Evolutionary conservation across 345 rosid genomes (phyloP).

Genomic region (Pseudoturritis turrita): DNA sequence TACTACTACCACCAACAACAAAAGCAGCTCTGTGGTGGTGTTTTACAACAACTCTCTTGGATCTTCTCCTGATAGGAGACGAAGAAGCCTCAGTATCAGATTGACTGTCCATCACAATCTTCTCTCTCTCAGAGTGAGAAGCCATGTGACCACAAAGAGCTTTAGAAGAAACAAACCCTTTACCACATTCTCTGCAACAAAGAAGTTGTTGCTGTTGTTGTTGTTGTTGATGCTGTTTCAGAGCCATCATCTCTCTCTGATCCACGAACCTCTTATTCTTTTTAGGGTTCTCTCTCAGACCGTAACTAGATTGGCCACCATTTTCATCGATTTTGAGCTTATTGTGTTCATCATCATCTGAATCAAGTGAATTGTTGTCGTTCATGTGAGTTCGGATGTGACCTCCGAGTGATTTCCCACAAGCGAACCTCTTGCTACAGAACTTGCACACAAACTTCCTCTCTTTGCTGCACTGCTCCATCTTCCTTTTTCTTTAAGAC

Average conservation of each 20-base stretch:
- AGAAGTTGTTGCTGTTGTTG: constrained; percentile 30
- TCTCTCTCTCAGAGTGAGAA: constrained; percentile 67
- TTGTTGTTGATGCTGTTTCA: constrained; percentile 13
- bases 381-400: constrained; percentile 82
- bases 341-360: constrained; percentile 37
- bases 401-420: constrained; percentile 89
- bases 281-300: constrained; percentile 66
- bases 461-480: constrained; percentile 57
- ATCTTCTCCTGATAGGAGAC: constrained; percentile 57
- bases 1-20: background rate
- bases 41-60: constrained; percentile 42
- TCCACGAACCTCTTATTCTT: constrained; percentile 54
- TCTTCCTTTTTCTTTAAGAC: background rate
- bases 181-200: constrained; percentile 79
- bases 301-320: constrained; percentile 54
- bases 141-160: constrained; percentile 98
- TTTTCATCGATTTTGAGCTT: constrained; percentile 40
- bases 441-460: constrained; percentile 68
- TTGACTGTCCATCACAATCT: constrained; percentile 47
- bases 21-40: constrained; percentile 32
- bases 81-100: constrained; percentile 72
- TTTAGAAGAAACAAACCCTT: constrained; percentile 73
- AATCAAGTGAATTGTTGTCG: constrained; percentile 35
- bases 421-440: constrained; percentile 66
- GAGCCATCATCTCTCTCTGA: constrained; percentile 31